Base-by-base conservation (phyloP, 202 grass and related monocot species). In the Panicum hallii region DNA sequence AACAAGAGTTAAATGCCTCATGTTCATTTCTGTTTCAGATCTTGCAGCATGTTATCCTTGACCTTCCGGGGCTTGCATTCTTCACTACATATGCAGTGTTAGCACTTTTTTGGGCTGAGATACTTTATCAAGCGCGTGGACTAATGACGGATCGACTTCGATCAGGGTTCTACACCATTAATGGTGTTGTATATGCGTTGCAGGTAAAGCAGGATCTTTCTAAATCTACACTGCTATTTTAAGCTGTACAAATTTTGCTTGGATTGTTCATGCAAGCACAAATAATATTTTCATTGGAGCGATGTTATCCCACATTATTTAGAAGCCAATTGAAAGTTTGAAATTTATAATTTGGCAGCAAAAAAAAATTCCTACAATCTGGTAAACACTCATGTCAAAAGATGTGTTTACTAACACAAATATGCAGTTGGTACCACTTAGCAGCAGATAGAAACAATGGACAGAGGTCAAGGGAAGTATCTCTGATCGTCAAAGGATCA, bases 71-170 rank as follows among this genome's bases (percentile, higher is more conserved):
- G 19, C 89, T 98, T 83, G 93, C 86, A 61, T 98, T 95, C 80
- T 98, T 98, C 91, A 98, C 96, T 32, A 94, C 93, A 20, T 95
- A 98, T 47, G 91, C 91, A 22, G 61, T 94, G 58, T 38, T 99
- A 75, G 91, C 86, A 56, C 88, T 99, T 89, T 95, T 94, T 79
- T 99, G 96, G 96, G 96, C 91, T 69, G 96, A 99, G 64, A 99
- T 99, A 80, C 93, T 89, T 54, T 99, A 99, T 89, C 91, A 99
- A 91, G 96, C 96, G 63, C 88, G 89, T 62, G 91, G 89, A 67
- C 67, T 88, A 69, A 86, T 87, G 22, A 94, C 91, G 86, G 91
- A 99, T 70, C 86, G 82, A 23, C 93, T 99, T 61, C 90, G 96
- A 83, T 89, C 91, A 62, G 72, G 84, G 47, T 99, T 99, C 78